Percentiles rank a stretch among this genome's conserved stretches.
These are phyloP conservation scores for Capsella rubella DNA, from an alignment of 441 rosid genomes.

Conservation along the genomic window DNA sequence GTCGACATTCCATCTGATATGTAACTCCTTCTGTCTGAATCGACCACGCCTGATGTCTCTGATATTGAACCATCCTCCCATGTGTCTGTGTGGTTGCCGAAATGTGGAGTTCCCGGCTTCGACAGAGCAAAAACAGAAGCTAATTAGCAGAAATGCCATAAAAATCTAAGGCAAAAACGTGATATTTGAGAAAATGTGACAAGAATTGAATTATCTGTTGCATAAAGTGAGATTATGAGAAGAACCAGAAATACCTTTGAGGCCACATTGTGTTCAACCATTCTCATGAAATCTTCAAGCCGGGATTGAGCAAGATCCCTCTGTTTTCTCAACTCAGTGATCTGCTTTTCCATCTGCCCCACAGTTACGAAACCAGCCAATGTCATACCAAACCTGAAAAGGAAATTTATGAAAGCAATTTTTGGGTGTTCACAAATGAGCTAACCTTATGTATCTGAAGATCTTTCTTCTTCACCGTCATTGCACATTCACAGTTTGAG, in stretches of 20 bases:
- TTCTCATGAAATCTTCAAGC: constrained; percentile 67
- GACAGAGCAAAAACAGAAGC: constrained; percentile 4
- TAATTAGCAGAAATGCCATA: constrained; percentile 2
- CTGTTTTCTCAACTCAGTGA: constrained; percentile 68
- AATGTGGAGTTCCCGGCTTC: constrained; percentile 56
- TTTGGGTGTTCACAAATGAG: constrained; percentile 29
- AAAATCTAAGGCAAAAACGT: background rate
- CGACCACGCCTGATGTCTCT: constrained; percentile 60
- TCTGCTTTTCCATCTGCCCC: constrained; percentile 83
- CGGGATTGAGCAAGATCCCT: constrained; percentile 91
- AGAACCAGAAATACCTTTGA: constrained; percentile 46
- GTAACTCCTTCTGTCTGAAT: constrained; percentile 52
- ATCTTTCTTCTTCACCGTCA: constrained; percentile 75
- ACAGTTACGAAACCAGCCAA: constrained; percentile 11
- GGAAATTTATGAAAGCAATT: background rate
- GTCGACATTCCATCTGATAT: constrained; percentile 59
- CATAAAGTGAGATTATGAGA: constrained; percentile 1
- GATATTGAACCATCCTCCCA: constrained; percentile 81
- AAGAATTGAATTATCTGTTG: constrained; percentile 1
- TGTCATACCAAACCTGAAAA: constrained; percentile 20
- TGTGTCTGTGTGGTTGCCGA: constrained; percentile 45
- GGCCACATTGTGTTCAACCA: constrained; percentile 61
- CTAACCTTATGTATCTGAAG: constrained; percentile 83
- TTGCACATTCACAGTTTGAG: constrained; percentile 61
- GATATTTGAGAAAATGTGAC: background rate